Base-by-base conservation (phyloP, 2,329 filamentous ascomycete genomes). In the Penicillium sp. region DNA sequence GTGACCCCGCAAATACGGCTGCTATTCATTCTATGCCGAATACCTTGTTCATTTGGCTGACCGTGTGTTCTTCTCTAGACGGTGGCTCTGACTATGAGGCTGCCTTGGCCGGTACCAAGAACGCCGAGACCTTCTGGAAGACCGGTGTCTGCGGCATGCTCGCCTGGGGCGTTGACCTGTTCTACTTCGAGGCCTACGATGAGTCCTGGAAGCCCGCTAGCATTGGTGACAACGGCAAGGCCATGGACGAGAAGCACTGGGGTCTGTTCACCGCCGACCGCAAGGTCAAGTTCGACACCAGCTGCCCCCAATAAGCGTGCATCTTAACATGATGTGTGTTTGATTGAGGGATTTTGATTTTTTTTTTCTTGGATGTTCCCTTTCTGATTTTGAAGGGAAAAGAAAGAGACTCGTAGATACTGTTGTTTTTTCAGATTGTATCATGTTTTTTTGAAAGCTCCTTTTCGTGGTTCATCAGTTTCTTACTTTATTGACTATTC, bases 171-270 rank as follows among this genome's bases (percentile, higher is more conserved):
- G 82, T 87, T 65, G 89, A 90, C 70, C 85, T 88, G 59, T 91
- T 91, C 80, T 89, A 86, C 78, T 91, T 91, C 68, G 89, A 91
- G 82, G 88, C 88, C 47, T 90, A 89, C 69, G 89, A 91, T 69
- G 89, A 91, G 84, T 80, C 84, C 62, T 90, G 87, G 86, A 91
- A 91, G 85, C 87, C 88, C 58, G 75, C 81, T 49, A 85, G 83
- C 66, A 77, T 84, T 63, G 89, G 89, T 70, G 84, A 89, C 73
- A 86, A 88, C 70, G 89, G 89, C 65, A 76, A 84, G 66, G 76
- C 80, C 12, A 84, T 82, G 53, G 85, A 89, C 70, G 88, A 91
- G 83, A 88, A 84, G 38, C 84, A 89, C 70, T 91, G 89, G 89
- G 89, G 89, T 70, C 85, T 87, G 45, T 90, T 88, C 83, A 86